Conservation (phyloP, 495 filamentous ascomycete species). For the Aspergillus hancockii region DNA sequence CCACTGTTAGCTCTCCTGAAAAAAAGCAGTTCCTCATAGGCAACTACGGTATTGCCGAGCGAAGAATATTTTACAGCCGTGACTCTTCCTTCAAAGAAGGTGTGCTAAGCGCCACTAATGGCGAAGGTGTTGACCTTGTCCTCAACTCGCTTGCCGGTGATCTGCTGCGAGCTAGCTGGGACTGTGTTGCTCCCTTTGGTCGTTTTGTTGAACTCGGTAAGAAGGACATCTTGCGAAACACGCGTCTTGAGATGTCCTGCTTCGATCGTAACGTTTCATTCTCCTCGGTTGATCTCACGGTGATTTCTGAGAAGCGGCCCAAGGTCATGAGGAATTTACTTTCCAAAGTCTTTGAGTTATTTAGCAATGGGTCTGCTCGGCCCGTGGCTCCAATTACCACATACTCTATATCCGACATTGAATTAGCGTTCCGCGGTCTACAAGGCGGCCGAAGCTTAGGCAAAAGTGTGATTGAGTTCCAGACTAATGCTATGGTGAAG, state of each 20-base stretch:
- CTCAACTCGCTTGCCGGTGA: conserved; percentile 57
- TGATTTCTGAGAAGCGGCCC: conserved; percentile 32
- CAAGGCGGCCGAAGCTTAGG: background rate
- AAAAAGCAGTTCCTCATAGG: conserved; percentile 39
- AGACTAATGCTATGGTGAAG: background rate
- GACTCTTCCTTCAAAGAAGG: conserved; percentile 1
- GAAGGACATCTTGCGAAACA: conserved; percentile 26
- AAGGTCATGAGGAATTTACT: conserved; percentile 38
- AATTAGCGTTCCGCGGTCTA: conserved; percentile 46
- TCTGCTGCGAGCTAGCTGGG: conserved; percentile 50
- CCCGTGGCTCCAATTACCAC: conserved; percentile 39
- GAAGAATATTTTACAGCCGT: conserved; percentile 51
- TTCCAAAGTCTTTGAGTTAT: conserved; percentile 29
- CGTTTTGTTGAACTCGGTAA: conserved; percentile 48
- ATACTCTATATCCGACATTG: conserved; percentile 44
- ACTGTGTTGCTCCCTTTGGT: conserved; percentile 57
- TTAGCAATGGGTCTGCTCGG: conserved; percentile 26
- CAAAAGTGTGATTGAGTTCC: background rate
- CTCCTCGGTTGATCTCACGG: conserved; percentile 29
- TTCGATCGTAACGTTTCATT: conserved; percentile 47
- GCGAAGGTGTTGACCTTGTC: conserved; percentile 55
- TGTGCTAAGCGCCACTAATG: conserved; percentile 26
- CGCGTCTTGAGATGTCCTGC: conserved; percentile 37
- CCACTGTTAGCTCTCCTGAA: conserved; percentile 42
- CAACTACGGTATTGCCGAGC: conserved; percentile 30